Percentiles rank a stretch among this genome's conserved stretches.
Conservation (phyloP, 495 filamentous ascomycete species). For the Podospora conica region DNA sequence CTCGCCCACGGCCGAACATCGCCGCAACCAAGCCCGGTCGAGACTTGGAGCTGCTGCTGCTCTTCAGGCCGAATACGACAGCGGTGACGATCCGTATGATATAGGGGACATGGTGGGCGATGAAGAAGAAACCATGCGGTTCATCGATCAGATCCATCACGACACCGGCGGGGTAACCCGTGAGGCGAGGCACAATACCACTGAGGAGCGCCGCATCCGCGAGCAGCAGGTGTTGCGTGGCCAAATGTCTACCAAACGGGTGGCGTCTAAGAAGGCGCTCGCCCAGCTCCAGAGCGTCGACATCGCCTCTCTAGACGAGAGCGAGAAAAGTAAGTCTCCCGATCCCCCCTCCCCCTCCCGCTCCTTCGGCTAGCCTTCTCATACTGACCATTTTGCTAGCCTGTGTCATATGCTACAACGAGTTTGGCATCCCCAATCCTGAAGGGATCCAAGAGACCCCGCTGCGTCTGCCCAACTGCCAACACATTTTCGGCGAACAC, state of each 20-base stretch:
- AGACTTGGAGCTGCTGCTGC: constrained; percentile 8
- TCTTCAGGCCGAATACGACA: constrained; percentile 18
- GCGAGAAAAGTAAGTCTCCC: constrained; percentile 41
- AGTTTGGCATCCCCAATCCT: constrained; percentile 44
- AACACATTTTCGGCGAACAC: constrained; percentile 53
- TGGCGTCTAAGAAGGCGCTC: constrained; percentile 43
- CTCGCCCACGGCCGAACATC: constrained; percentile 7
- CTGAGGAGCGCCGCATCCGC: constrained; percentile 28
- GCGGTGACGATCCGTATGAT: constrained; percentile 23
- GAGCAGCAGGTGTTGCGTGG: constrained; percentile 36
- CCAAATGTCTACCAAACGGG: constrained; percentile 33
- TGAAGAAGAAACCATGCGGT: constrained; percentile 19
- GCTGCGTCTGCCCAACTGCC: constrained; percentile 49
- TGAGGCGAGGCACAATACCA: not conserved
- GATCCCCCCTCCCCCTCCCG: not conserved
- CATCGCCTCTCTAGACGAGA: constrained; percentile 35
- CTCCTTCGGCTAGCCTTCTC: not conserved
- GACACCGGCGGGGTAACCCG: not conserved
- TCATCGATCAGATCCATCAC: constrained; percentile 16
- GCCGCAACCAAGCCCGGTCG: constrained; percentile 4
- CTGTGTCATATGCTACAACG: constrained; percentile 55
- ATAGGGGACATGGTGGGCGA: constrained; percentile 12
- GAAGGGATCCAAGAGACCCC: constrained; percentile 47
- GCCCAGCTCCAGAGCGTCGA: constrained; percentile 40
- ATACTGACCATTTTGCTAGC: constrained; percentile 25